phyloP scores from a whole-genome alignment of 202 grass and related monocot genomes.

The Schoenoplectus triqueter region DNA sequence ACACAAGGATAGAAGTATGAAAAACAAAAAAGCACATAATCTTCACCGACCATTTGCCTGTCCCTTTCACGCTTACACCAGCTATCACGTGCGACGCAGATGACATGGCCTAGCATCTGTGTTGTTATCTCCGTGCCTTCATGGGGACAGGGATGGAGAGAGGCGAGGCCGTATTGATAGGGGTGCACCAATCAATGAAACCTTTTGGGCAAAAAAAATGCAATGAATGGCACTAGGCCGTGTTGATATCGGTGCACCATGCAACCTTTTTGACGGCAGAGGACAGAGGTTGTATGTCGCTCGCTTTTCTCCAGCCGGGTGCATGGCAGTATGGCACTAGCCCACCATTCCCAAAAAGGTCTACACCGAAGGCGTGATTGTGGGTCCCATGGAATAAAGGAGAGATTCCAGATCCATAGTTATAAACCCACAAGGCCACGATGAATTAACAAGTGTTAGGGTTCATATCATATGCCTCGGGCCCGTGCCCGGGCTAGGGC shows the following conservation, averaged over 20 bases:
- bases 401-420: background rate
- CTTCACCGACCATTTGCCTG: conserved; percentile 42
- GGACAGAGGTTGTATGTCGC: background rate
- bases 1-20: background rate
- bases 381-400: conserved; percentile 17
- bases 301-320: background rate
- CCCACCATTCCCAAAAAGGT: conserved; percentile 11
- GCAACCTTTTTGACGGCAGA: background rate
- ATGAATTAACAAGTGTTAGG: background rate
- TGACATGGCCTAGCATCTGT: background rate
- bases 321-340: background rate
- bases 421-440: background rate
- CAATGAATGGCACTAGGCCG: background rate
- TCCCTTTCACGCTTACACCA: conserved; percentile 44
- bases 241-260: background rate
- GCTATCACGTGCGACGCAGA: conserved; percentile 37
- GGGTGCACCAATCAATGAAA: conserved; percentile 10
- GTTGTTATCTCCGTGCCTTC: background rate
- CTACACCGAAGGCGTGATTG: background rate
- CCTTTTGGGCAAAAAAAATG: background rate
- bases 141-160: background rate
- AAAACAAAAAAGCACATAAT: conserved; percentile 16
- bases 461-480: background rate
- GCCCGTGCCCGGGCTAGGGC: too few species aligned
- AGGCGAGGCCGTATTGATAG: background rate